Percentiles rank a stretch among this genome's conserved stretches.
Conservation (phyloP, 2,329 filamentous ascomycete genomes). For the Cryphonectria parasitica region DNA sequence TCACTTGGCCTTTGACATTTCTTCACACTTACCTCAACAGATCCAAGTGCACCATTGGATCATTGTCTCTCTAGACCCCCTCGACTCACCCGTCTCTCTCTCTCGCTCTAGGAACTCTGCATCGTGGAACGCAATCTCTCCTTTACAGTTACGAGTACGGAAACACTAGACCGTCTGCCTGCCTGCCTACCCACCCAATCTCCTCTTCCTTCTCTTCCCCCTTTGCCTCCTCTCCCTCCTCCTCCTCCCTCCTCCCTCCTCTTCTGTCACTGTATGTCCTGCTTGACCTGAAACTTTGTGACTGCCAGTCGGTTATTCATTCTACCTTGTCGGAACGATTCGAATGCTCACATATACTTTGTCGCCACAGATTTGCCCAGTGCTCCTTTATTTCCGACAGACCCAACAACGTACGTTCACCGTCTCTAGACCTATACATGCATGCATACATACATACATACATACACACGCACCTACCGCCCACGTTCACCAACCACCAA, state of each 20-base stretch:
- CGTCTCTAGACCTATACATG: neutral
- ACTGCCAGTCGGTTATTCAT: neutral
- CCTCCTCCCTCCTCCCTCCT: neutral
- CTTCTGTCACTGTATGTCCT: neutral
- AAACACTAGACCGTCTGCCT: neutral
- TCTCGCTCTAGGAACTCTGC: neutral
- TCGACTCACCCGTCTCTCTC: neutral
- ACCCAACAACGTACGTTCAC: conserved; percentile 5
- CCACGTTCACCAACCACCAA: neutral
- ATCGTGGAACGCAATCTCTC: neutral
- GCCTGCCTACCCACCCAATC: neutral
- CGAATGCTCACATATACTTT: neutral
- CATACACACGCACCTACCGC: neutral
- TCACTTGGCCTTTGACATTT: neutral
- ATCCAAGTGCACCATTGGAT: neutral
- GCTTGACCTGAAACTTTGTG: neutral
- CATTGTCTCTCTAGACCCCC: neutral
- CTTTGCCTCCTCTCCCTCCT: neutral
- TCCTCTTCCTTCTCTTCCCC: too few species aligned
- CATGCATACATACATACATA: neutral
- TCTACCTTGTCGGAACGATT: neutral
- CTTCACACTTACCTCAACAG: neutral
- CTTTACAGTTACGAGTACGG: neutral
- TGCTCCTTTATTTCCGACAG: neutral
- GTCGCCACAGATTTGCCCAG: neutral